These are phyloP conservation scores for Aspergillus arachidicola DNA, from an alignment of 2,329 filamentous ascomycete species.

Conservation along the genomic window DNA sequence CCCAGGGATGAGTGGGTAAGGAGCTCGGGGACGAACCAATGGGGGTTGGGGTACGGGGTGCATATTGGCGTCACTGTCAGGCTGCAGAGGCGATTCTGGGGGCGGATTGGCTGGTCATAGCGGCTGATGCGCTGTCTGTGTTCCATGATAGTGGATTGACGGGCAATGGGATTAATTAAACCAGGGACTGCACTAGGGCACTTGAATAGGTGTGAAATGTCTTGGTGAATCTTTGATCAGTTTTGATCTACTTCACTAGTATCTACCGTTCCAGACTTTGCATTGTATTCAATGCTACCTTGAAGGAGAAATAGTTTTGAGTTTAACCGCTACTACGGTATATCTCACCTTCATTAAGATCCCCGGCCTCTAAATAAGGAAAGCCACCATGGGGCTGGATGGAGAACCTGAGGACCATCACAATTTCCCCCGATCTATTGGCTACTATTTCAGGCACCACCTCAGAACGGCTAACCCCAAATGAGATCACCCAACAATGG, in stretches of 20 bases:
- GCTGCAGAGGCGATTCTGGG: conserved; percentile 10
- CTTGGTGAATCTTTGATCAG: not conserved
- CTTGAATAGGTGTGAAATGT: not conserved
- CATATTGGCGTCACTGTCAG: conserved; percentile 2
- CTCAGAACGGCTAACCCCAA: not conserved
- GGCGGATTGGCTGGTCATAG: conserved; percentile 17
- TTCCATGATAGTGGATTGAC: conserved; percentile 1
- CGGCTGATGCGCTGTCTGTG: conserved; percentile 20
- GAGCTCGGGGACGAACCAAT: conserved; percentile 9
- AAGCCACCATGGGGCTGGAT: not conserved
- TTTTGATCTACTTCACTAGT: not conserved
- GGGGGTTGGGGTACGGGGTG: not conserved
- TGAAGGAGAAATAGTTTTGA: too few relatives aligned
- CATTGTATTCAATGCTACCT: too few relatives aligned
- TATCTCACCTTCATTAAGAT: not conserved
- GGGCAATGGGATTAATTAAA: not conserved
- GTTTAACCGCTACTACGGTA: not conserved
- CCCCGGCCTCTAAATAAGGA: not conserved
- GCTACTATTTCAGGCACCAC: conserved; percentile 4
- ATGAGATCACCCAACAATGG: conserved; percentile 4
- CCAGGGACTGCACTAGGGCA: not conserved
- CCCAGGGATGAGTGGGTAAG: conserved; percentile 1
- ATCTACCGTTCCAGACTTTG: not conserved
- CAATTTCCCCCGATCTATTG: not conserved
- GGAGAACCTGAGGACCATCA: not conserved